phyloP scores from a whole-genome alignment of 306 rosid species.

The Oemleria cerasiformis region DNA sequence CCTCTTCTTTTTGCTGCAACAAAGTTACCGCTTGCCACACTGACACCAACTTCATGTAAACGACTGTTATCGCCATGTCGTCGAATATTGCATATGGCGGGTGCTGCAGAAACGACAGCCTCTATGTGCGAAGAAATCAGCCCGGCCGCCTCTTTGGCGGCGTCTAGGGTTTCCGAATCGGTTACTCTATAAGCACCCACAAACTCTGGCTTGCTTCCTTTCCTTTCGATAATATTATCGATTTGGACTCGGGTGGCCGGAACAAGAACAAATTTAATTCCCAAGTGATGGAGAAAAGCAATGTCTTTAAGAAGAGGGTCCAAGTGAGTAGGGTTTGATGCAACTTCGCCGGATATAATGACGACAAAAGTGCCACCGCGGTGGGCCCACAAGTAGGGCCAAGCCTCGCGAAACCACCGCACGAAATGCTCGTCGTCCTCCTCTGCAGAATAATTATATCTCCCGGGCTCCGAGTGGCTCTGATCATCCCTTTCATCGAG shows the following conservation, averaged over 20 bases:
- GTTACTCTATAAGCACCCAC: conserved; percentile 86
- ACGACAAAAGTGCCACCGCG: conserved; percentile 80
- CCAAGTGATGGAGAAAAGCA: conserved; percentile 93
- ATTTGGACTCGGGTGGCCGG: conserved; percentile 87
- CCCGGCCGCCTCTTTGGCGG: conserved; percentile 95
- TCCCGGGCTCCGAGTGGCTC: conserved; percentile 29
- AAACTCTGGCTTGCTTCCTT: conserved; percentile 50
- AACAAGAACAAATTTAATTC: conserved; percentile 86
- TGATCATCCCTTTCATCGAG: conserved; percentile 23
- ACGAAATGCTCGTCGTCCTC: conserved; percentile 88
- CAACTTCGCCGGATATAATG: conserved; percentile 78
- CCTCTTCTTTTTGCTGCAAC: conserved; percentile 98
- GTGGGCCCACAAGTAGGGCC: conserved; percentile 93
- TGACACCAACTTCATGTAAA: conserved; percentile 89
- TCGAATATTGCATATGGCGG: conserved; percentile 85
- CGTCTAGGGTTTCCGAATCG: conserved; percentile 63
- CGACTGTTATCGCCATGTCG: conserved; percentile 94
- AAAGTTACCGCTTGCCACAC: conserved; percentile 94
- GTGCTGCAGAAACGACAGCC: conserved; percentile 96
- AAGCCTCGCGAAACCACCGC: conserved; percentile 85
- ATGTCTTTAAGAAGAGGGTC: conserved; percentile 89
- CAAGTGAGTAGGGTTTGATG: conserved; percentile 48
- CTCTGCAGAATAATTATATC: conserved; percentile 26
- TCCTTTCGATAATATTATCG: conserved; percentile 62
- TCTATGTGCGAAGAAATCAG: conserved; percentile 74